Percentiles rank a stretch among this genome's conserved stretches.
phyloP scores from a whole-genome alignment of 805 yeast genomes.

The Candida incommunis region DNA sequence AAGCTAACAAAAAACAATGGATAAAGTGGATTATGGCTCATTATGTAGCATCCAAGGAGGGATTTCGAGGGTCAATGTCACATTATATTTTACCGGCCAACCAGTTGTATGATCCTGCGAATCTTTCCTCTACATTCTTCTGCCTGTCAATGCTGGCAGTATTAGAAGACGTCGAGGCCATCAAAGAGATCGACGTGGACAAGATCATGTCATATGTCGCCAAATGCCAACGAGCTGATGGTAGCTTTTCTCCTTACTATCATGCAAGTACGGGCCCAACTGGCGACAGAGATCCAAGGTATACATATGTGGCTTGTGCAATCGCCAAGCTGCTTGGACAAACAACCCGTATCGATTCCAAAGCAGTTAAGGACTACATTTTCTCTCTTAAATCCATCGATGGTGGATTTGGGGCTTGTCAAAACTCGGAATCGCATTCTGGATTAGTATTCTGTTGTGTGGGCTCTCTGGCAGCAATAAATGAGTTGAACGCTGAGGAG shows the following conservation, averaged over 20 bases:
- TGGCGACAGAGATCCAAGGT: constrained; percentile 57
- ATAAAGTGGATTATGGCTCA: constrained; percentile 34
- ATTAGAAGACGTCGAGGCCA: constrained; percentile 30
- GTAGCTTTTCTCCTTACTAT: constrained; percentile 39
- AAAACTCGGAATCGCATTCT: constrained; percentile 56
- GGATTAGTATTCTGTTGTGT: constrained; percentile 78
- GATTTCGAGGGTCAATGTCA: constrained; percentile 45
- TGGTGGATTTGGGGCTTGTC: constrained; percentile 54
- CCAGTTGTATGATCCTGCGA: constrained; percentile 40
- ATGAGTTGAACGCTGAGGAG: constrained; percentile 12
- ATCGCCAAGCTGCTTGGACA: constrained; percentile 23
- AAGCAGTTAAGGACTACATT: constrained; percentile 26
- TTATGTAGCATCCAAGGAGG: constrained; percentile 26
- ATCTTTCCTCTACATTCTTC: constrained; percentile 61
- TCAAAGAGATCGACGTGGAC: constrained; percentile 24
- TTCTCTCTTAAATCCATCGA: constrained; percentile 24
- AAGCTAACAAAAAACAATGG: constrained; percentile 20
- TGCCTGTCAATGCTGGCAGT: constrained; percentile 43
- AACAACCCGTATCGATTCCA: constrained; percentile 27
- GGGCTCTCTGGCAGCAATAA: constrained; percentile 36
- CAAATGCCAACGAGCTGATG: constrained; percentile 44
- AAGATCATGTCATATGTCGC: constrained; percentile 38
- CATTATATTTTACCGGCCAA: constrained; percentile 18
- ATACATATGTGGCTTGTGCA: constrained; percentile 55
- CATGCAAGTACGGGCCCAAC: constrained; percentile 24